Conservation (phyloP, 208 protist species). For the Trichomonas tenax region DNA sequence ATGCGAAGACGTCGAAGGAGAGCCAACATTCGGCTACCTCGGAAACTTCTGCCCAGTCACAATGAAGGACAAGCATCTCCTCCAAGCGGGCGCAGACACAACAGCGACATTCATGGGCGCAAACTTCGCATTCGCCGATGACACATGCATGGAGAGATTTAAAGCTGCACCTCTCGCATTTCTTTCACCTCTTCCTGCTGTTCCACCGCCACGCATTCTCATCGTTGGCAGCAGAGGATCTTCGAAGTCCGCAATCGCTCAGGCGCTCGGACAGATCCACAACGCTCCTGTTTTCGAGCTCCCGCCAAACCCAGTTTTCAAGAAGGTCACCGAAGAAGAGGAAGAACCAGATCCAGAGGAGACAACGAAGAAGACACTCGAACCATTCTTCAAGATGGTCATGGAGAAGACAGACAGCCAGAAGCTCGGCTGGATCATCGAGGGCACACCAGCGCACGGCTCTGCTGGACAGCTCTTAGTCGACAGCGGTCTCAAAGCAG, state of each 20-base stretch:
- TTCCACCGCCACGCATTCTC: not conserved
- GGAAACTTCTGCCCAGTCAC: not conserved
- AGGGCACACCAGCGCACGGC: not conserved
- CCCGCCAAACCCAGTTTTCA: not conserved
- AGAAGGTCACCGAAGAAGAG: not conserved
- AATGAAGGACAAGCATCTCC: not conserved
- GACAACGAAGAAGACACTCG: not conserved
- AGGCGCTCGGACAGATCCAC: not conserved
- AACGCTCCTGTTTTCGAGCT: not conserved
- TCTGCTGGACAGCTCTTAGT: not conserved
- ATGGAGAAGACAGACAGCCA: not conserved
- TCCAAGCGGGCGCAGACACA: not conserved
- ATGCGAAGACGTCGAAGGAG: not conserved
- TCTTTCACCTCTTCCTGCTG: not conserved
- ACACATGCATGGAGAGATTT: not conserved
- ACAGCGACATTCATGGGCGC: not conserved
- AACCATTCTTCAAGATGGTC: not conserved
- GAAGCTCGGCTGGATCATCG: slow-evolving; percentile 1
- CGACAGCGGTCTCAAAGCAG: not conserved
- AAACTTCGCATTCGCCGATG: not conserved
- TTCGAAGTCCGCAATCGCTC: not conserved
- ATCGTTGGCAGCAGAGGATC: not conserved
- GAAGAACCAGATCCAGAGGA: not conserved
- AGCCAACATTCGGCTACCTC: not conserved
- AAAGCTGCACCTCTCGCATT: not conserved